phyloP scores from a whole-genome alignment of 2,329 filamentous ascomycete species.

The Shiraia sp. region DNA sequence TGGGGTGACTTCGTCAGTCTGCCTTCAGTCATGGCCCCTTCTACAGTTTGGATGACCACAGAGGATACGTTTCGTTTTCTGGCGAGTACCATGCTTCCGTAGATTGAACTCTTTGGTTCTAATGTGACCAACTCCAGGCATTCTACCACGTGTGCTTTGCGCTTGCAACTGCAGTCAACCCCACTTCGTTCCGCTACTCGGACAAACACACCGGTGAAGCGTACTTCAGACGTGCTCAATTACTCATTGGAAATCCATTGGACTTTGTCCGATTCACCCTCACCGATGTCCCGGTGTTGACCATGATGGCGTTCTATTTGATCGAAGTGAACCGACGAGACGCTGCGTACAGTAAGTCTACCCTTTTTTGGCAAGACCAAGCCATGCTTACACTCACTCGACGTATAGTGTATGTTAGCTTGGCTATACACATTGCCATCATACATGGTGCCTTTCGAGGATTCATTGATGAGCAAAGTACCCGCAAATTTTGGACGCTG shows the following conservation, averaged over 20 bases:
- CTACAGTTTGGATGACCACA: conserved; percentile 19
- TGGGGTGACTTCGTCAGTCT: conserved; percentile 27
- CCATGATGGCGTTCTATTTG: conserved; percentile 32
- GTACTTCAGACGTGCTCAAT: conserved; percentile 30
- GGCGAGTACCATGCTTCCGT: too few relatives aligned
- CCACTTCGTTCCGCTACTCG: conserved; percentile 12
- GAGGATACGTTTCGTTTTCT: conserved; percentile 22
- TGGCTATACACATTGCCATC: conserved; percentile 27
- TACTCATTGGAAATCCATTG: conserved; percentile 30
- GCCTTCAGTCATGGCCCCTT: conserved; percentile 13
- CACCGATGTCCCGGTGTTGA: conserved; percentile 27
- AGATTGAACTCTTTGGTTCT: too few relatives aligned
- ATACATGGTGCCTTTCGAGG: conserved; percentile 29
- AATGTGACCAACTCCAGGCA: too few relatives aligned
- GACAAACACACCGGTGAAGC: conserved; percentile 24
- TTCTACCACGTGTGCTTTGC: conserved; percentile 34
- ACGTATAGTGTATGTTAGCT: too few relatives aligned
- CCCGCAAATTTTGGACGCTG: conserved; percentile 28
- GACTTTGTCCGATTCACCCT: conserved; percentile 30
- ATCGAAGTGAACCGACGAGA: conserved; percentile 35
- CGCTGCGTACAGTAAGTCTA: conserved; percentile 29
- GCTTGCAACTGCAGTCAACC: conserved; percentile 20
- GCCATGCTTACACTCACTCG: too few relatives aligned
- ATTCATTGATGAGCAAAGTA: conserved; percentile 22
- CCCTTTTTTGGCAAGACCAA: too few relatives aligned